Evolutionary conservation across 2,329 filamentous ascomycete genomes (phyloP), one percentile per base, ranked within the genome.

Genomic region (Fusarium lateritium): DNA sequence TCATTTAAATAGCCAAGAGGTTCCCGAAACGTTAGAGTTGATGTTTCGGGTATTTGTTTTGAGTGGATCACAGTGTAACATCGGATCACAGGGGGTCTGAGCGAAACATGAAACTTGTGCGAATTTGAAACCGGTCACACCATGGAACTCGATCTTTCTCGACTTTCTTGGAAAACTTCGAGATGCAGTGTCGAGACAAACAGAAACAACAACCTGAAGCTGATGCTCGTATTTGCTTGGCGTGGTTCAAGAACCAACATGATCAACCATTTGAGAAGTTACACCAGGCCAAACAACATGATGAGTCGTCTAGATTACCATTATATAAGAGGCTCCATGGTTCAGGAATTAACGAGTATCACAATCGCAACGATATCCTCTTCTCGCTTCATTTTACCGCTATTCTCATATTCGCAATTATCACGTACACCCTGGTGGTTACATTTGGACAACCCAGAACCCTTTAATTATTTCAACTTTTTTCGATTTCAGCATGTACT

Each of bases 401-500:
- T 26, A 28, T 33, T 40, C 33, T 33, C 10, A 11, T 40, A 64
- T 38, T 40, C 24, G 3, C 50, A 28, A 10, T 28, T 28, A 28
- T 50, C 24, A 44, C 24, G 28, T 43, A 11, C 55, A 40, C 56
- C 56, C 56, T 45, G 56, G 56, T 15, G 56, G 56, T 40, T 56
- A 26, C n/a, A 14, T 53, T 58, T 58, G 39, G 38, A 33, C 39
- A 40, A 26, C 24, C 19, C 7, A 33, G 39, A 10, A 13, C 39
- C 36, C 43, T 33, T 9, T 40, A 40, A 2, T 10, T 15, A 33
- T 15, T 19, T 7, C 17, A 28, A 39, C 26, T 15, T 9, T 10
- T 7, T 24, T 4, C 28, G 34, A 9, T 14, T 42, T 52, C 62
- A 78, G 66, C 33, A 79, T 79, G 77, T 75, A 73, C 57, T 77